A percentile compares a stretch with the other conserved stretches of the same genome.
phyloP scores from a whole-genome alignment of 1,139 yeast genomes.

The Pichia inconspicua region DNA sequence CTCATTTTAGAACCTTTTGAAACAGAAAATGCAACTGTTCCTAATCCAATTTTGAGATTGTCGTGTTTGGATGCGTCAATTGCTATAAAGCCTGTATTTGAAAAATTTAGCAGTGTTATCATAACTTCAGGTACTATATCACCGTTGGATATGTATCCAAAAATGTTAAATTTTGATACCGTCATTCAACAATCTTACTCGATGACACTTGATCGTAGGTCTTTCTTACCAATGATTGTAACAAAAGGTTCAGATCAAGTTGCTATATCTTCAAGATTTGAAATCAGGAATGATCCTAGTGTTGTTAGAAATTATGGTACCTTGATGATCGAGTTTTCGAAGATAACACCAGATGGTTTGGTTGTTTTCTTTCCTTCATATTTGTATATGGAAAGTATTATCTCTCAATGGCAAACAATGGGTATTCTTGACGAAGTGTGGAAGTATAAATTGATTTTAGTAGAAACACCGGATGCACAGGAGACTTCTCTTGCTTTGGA shows the following conservation, averaged over 20 bases:
- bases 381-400: constrained; percentile 94
- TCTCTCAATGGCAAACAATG: constrained; percentile 98
- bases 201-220: constrained; percentile 88
- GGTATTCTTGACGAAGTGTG: constrained; percentile 97
- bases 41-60: constrained; percentile 91
- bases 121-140: constrained; percentile 97
- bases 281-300: constrained; percentile 94
- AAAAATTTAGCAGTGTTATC: constrained; percentile 84
- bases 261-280: constrained; percentile 90
- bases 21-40: constrained; percentile 94
- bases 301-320: constrained; percentile 96
- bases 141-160: constrained; percentile 97
- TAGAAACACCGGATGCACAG: constrained; percentile 99
- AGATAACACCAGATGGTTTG: constrained; percentile 95
- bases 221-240: constrained; percentile 90
- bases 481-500: constrained; percentile 94
- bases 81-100: constrained; percentile 95
- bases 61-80: constrained; percentile 96
- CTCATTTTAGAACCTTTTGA: constrained; percentile 92
- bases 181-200: constrained; percentile 92
- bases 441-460: constrained; percentile 89
- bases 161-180: constrained; percentile 90
- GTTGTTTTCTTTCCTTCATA: constrained; percentile 97
- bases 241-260: constrained; percentile 98
- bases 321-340: constrained; percentile 81